A percentile compares a stretch with the other conserved stretches of the same genome.
Evolutionary conservation across 371 early-diverging fungal genomes (phyloP).

Genomic region (Batkoa obscura): DNA sequence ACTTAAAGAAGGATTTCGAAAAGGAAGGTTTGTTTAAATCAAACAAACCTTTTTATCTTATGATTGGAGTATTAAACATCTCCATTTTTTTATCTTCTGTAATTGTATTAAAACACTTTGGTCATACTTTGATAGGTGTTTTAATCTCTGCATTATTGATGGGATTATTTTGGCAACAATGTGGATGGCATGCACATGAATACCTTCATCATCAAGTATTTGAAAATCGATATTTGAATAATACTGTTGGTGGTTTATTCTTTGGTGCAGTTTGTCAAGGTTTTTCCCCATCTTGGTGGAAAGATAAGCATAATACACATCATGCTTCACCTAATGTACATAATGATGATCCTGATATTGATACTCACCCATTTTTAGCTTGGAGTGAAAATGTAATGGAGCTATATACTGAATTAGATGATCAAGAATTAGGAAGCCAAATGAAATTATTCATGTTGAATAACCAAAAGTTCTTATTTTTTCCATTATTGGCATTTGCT

Average conservation of each 20-base stretch:
- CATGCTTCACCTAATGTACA: constrained; percentile 71
- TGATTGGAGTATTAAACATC: constrained; percentile 36
- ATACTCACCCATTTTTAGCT: constrained; percentile 62
- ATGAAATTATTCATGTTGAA: constrained; percentile 44
- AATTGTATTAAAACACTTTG: constrained; percentile 15
- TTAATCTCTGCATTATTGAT: constrained; percentile 32
- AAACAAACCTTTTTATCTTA: constrained; percentile 40
- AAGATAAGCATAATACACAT: constrained; percentile 80
- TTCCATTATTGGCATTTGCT: constrained; percentile 59
- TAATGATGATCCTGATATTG: constrained; percentile 70
- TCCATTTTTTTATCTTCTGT: constrained; percentile 28
- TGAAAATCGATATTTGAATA: constrained; percentile 38
- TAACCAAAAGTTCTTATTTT: constrained; percentile 60
- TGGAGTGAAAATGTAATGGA: constrained; percentile 70
- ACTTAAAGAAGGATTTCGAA: constrained; percentile 33
- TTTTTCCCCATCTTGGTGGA: constrained; percentile 64
- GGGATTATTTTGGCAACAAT: constrained; percentile 72
- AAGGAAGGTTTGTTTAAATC: constrained; percentile 46
- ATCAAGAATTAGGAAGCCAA: constrained; percentile 25
- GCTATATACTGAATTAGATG: constrained; percentile 41
- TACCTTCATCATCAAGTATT: constrained; percentile 73
- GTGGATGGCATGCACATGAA: constrained; percentile 78
- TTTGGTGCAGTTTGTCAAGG: constrained; percentile 65
- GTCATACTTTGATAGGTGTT: constrained; percentile 17
- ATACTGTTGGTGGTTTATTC: constrained; percentile 34